Evolutionary conservation across 106 monocot species (phyloP).

Genomic region (Dactylorhiza incarnata): DNA sequence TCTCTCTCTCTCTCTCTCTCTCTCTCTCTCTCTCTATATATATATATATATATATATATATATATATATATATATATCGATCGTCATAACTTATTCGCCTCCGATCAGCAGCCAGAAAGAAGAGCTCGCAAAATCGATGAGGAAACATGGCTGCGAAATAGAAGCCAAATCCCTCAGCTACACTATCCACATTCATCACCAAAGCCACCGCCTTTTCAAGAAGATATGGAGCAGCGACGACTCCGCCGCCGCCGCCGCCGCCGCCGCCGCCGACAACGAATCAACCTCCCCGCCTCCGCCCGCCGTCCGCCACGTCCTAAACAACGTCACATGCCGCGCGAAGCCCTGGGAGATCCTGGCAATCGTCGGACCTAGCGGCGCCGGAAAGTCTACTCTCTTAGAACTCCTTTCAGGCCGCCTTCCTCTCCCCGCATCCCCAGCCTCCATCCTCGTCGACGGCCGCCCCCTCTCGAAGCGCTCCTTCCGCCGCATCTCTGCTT

Average conservation of each 20-base stretch:
- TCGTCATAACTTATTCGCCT: too few relatives aligned
- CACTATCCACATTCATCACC: constrained; percentile 24
- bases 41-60: too few relatives aligned
- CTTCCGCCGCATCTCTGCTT: constrained; percentile 51
- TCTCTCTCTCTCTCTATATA: too few relatives aligned
- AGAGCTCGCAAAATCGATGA: too few relatives aligned
- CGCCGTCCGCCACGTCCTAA: constrained; percentile 37
- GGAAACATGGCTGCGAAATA: constrained; percentile 56
- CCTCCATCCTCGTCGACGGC: constrained; percentile 36
- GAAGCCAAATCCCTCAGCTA: constrained; percentile 61
- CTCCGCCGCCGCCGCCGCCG: background rate
- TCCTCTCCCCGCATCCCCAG: constrained; percentile 10
- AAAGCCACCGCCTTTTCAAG: constrained; percentile 16
- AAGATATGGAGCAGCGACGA: constrained; percentile 38
- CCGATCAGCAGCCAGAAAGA: too few relatives aligned
- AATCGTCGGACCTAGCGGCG: constrained; percentile 88
- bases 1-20: too few relatives aligned
- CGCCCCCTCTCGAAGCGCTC: constrained; percentile 15
- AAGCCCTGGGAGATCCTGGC: constrained; percentile 76
- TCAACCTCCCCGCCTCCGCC: background rate
- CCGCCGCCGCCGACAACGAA: background rate
- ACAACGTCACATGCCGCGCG: constrained; percentile 57
- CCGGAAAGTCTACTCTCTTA: constrained; percentile 85
- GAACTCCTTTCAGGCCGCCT: constrained; percentile 71
- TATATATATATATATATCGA: too few relatives aligned